Conservation (phyloP, 345 rosid species). For the Angophora floribunda region DNA sequence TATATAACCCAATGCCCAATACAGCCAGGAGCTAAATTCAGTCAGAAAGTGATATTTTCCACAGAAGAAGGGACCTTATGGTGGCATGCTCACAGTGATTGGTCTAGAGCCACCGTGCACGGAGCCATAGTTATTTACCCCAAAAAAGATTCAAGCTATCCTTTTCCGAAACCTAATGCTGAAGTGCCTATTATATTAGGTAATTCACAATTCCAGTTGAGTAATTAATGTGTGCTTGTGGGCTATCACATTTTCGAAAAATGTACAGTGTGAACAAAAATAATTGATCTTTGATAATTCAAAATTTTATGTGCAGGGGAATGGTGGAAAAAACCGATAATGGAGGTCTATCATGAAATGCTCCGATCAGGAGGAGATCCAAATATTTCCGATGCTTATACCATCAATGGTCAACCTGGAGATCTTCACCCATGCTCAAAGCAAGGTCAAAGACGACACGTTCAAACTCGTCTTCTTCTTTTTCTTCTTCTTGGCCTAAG, state of each 20-base stretch:
- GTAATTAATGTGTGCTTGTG: not conserved
- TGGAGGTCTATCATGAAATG: slow-evolving; percentile 5
- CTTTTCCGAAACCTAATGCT: slow-evolving; percentile 12
- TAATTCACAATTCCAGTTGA: not conserved
- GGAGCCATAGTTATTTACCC: slow-evolving; percentile 30
- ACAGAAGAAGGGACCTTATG: slow-evolving; percentile 19
- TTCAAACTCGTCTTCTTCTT: not conserved
- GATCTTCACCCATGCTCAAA: slow-evolving; percentile 26
- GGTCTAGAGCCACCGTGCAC: slow-evolving; percentile 24
- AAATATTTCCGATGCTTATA: slow-evolving; percentile 13
- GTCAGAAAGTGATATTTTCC: slow-evolving; percentile 15
- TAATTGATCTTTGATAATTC: not conserved
- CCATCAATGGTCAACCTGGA: slow-evolving; percentile 38
- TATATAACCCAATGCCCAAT: slow-evolving; percentile 36
- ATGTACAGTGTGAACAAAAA: not conserved
- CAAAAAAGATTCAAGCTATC: slow-evolving; percentile 5
- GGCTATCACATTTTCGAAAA: not conserved
- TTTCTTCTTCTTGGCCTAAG: not conserved
- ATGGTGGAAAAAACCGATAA: slow-evolving; percentile 30
- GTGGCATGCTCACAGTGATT: slow-evolving; percentile 20
- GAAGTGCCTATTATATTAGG: slow-evolving; percentile 28
- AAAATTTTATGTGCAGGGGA: slow-evolving; percentile 10
- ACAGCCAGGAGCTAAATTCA: slow-evolving; percentile 8
- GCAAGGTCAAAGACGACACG: not conserved
- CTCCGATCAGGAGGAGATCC: slow-evolving; percentile 9